These are phyloP conservation scores for Leucaena leucocephala DNA, from an alignment of 306 rosid species.

Conservation along the genomic window DNA sequence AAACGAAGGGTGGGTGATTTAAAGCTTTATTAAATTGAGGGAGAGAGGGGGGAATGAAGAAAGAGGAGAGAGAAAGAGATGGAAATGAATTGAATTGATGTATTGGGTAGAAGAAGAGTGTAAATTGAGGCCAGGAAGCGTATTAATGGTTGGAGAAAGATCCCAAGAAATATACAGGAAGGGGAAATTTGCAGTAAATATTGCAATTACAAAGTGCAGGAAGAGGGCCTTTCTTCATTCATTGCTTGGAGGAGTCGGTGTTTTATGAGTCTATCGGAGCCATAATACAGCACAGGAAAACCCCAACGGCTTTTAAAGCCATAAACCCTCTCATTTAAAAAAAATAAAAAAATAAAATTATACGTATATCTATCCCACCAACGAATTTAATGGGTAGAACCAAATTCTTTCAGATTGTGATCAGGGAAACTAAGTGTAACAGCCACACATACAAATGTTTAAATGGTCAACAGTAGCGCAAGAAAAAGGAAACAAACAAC, in stretches of 20 bases:
- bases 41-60: conserved; percentile 45
- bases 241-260: conserved; percentile 74
- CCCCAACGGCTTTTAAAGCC: conserved; percentile 60
- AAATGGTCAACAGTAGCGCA: conserved; percentile 42
- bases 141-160: conserved; percentile 75
- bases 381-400: conserved; percentile 47
- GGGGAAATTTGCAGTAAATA: conserved; percentile 82
- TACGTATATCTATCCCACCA: conserved; percentile 48
- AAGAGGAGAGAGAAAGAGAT: conserved; percentile 45
- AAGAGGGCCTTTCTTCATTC: conserved; percentile 68
- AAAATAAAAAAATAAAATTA: too few species aligned
- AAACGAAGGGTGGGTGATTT: conserved; percentile 57
- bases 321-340: conserved; percentile 37
- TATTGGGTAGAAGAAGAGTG: conserved; percentile 75
- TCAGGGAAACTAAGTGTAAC: conserved; percentile 47
- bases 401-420: not conserved
- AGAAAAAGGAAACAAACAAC: conserved; percentile 1
- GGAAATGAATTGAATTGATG: conserved; percentile 46
- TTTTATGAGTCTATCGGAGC: conserved; percentile 36
- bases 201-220: conserved; percentile 66
- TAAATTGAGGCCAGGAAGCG: conserved; percentile 87
- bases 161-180: conserved; percentile 71
- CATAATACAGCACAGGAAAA: conserved; percentile 28
- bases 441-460: conserved; percentile 35
- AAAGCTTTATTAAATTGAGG: conserved; percentile 68